Conservation (phyloP, 2,329 filamentous ascomycete species). For the Clonostachys byssicola region DNA sequence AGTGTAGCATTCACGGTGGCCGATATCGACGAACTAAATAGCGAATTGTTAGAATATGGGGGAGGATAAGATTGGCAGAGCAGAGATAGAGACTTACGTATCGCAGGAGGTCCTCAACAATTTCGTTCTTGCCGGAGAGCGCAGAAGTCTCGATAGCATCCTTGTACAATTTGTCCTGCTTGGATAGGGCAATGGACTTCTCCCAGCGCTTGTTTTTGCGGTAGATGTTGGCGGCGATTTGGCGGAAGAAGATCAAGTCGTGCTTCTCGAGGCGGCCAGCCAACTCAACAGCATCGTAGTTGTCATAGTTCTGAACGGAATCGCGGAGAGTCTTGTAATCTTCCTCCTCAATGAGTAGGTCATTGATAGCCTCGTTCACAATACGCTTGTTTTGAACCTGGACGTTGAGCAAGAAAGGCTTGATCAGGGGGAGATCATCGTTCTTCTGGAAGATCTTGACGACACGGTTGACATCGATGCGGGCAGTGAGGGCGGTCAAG, state of each 20-base stretch:
- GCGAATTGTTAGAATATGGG: constrained; percentile 21
- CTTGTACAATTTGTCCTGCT: constrained; percentile 99
- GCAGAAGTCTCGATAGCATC: constrained; percentile 98
- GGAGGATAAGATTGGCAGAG: neutral
- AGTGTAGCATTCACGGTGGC: constrained; percentile 98
- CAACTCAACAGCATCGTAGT: constrained; percentile 93
- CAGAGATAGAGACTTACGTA: constrained; percentile 68
- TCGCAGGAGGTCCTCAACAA: constrained; percentile 91
- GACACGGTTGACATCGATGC: constrained; percentile 98
- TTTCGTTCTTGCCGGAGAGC: constrained; percentile 82
- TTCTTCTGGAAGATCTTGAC: constrained; percentile 99
- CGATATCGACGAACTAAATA: constrained; percentile 91
- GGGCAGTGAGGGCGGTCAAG: constrained; percentile 82
- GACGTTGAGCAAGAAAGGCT: constrained; percentile 96
- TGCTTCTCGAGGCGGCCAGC: constrained; percentile 94
- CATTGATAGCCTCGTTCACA: constrained; percentile 97
- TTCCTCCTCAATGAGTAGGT: constrained; percentile 95
- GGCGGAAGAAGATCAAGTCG: constrained; percentile 97
- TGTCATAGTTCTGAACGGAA: constrained; percentile 98
- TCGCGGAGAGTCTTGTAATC: constrained; percentile 98
- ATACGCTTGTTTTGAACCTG: constrained; percentile 97
- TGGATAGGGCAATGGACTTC: constrained; percentile 95
- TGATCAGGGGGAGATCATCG: constrained; percentile 96
- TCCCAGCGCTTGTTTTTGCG: constrained; percentile 99
- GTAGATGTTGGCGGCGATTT: constrained; percentile 97